These are phyloP conservation scores for Sonneratia alba DNA, from an alignment of 345 rosid species.

Conservation along the genomic window DNA sequence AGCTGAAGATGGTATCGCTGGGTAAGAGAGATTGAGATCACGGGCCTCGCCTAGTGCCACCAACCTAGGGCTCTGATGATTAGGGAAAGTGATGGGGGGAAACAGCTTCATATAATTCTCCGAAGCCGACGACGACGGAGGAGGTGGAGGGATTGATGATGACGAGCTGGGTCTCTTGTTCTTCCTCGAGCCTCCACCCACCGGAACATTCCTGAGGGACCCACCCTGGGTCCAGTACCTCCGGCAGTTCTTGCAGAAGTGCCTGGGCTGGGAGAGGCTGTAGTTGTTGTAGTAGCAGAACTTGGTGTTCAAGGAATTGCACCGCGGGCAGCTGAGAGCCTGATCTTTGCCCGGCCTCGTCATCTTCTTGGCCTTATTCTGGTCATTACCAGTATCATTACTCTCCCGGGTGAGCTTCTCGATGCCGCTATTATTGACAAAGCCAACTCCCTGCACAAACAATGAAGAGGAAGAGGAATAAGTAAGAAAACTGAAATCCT, in stretches of 20 bases:
- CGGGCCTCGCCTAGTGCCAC: no score
- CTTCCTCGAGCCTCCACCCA: conserved; percentile 10
- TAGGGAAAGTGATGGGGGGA: not conserved
- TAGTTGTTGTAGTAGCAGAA: conserved; percentile 15
- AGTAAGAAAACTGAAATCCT: not conserved
- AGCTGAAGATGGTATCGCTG: not conserved
- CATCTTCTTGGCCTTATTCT: conserved; percentile 4
- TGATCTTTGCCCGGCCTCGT: conserved; percentile 4
- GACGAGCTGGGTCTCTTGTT: conserved; percentile 1
- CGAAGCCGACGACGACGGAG: not conserved
- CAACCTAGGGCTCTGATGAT: no score
- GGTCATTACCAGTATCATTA: not conserved
- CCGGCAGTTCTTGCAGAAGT: conserved; percentile 11
- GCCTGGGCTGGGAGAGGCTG: conserved; percentile 14
- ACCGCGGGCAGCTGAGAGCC: conserved; percentile 12
- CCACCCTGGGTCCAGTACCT: conserved; percentile 15
- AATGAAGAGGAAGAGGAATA: not conserved
- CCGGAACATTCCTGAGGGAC: conserved; percentile 6
- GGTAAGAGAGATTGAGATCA: conserved; percentile 10
- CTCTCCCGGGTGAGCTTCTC: not conserved
- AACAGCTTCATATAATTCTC: not conserved
- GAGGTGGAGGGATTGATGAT: not conserved
- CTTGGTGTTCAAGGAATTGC: conserved; percentile 12
- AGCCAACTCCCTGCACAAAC: not conserved
- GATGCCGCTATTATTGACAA: not conserved